These are phyloP conservation scores for Metarhizium anisopliae DNA, from an alignment of 2,329 filamentous ascomycete species.

Conservation along the genomic window DNA sequence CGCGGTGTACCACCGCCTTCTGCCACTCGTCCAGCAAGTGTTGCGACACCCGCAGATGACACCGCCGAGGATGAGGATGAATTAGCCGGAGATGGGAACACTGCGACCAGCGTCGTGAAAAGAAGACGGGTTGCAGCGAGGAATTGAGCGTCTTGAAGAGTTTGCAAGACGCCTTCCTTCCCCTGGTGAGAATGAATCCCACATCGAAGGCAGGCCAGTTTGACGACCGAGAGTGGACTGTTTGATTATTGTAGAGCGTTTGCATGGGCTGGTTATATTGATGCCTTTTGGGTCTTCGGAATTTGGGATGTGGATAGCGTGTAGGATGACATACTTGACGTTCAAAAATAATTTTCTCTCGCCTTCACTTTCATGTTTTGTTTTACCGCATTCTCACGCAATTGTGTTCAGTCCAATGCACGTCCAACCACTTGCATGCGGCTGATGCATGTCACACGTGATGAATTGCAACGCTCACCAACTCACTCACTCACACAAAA, in stretches of 20 bases:
- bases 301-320: not conserved
- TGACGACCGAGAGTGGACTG: not conserved
- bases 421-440: not conserved
- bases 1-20: slow-evolving; percentile 26
- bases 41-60: slow-evolving; percentile 33
- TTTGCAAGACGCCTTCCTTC: not conserved
- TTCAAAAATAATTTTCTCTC: not conserved
- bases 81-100: slow-evolving; percentile 31
- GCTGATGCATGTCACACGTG: not conserved
- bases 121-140: slow-evolving; percentile 26
- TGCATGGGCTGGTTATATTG: not conserved
- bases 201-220: not conserved
- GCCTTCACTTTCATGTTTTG: not conserved
- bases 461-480: not conserved
- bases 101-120: slow-evolving; percentile 22
- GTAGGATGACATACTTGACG: not conserved
- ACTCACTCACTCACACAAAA: not conserved
- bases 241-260: not conserved
- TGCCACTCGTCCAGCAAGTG: slow-evolving; percentile 25
- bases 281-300: not conserved
- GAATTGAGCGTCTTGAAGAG: slow-evolving; percentile 15
- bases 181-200: not conserved
- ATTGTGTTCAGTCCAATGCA: not conserved
- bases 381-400: not conserved
- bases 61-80: slow-evolving; percentile 43